A percentile compares a stretch with the other conserved stretches of the same genome.
These are phyloP conservation scores for Suillus spraguei DNA, from an alignment of 768 basidiomycete species.

Conservation along the genomic window DNA sequence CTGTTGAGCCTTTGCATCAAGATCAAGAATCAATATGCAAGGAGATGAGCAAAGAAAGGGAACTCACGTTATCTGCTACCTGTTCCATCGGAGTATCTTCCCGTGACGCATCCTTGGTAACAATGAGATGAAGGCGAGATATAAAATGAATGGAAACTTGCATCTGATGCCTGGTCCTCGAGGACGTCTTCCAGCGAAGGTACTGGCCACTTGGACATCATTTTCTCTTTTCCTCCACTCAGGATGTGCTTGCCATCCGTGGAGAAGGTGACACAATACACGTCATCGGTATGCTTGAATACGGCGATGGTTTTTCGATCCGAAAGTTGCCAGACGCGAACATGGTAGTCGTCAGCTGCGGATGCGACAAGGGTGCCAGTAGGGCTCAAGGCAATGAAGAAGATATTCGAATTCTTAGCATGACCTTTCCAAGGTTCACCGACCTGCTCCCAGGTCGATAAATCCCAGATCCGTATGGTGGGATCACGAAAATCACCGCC, in stretches of 20 bases:
- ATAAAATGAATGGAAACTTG: neutral
- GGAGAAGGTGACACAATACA: neutral
- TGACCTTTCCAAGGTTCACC: neutral
- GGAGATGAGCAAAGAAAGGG: too few relatives aligned
- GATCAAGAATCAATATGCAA: too few relatives aligned
- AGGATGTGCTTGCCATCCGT: neutral
- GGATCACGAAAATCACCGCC: neutral
- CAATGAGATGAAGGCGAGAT: neutral
- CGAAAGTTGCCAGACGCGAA: neutral
- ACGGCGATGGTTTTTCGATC: neutral
- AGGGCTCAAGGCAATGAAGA: neutral
- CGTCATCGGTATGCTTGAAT: neutral
- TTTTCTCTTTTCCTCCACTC: neutral
- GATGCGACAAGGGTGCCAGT: neutral
- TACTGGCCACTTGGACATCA: neutral
- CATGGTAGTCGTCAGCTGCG: neutral
- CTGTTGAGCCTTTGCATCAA: too few relatives aligned
- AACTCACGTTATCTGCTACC: too few relatives aligned
- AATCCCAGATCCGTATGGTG: neutral
- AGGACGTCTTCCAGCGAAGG: neutral
- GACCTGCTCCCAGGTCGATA: neutral
- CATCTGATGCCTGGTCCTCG: neutral
- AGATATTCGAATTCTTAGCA: neutral
- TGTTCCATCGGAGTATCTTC: neutral
- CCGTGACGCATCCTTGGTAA: neutral